phyloP scores from a whole-genome alignment of 164 flowering plant species.

The Saururus chinensis region DNA sequence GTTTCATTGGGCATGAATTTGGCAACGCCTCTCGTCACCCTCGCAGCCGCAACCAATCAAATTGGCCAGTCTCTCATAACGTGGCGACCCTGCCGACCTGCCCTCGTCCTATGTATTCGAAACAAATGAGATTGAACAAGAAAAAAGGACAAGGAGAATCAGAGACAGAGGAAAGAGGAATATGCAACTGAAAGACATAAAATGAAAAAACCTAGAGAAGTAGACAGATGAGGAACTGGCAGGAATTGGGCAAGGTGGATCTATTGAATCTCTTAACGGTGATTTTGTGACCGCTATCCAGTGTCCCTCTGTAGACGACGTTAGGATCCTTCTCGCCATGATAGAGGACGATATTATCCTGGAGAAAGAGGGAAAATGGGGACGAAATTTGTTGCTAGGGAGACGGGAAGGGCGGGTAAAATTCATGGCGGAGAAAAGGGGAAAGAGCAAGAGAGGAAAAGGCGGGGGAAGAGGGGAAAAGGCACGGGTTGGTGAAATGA shows the following conservation, averaged over 20 bases:
- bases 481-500: no score
- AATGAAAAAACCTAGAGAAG: not conserved
- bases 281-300: conserved; percentile 44
- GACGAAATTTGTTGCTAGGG: no score
- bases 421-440: no score
- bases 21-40: conserved; percentile 74
- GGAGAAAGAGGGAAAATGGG: no score
- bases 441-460: no score
- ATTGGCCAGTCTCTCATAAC: conserved; percentile 76
- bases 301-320: conserved; percentile 72
- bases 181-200: not conserved
- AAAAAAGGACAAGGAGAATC: not conserved
- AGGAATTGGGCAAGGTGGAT: conserved; percentile 84
- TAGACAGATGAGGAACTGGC: conserved; percentile 65
- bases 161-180: not conserved
- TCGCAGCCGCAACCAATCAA: conserved; percentile 73
- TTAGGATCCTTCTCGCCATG: conserved; percentile 96
- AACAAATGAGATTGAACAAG: not conserved
- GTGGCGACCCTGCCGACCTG: conserved; percentile 55
- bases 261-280: conserved; percentile 83
- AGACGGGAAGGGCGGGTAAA: no score
- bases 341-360: conserved; percentile 81
- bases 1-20: conserved; percentile 90
- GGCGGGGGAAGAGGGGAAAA: no score
- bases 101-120: conserved; percentile 60